These are phyloP conservation scores for Hordeum vulgare DNA, from an alignment of 176 grass and related monocot species.

Conservation along the genomic window DNA sequence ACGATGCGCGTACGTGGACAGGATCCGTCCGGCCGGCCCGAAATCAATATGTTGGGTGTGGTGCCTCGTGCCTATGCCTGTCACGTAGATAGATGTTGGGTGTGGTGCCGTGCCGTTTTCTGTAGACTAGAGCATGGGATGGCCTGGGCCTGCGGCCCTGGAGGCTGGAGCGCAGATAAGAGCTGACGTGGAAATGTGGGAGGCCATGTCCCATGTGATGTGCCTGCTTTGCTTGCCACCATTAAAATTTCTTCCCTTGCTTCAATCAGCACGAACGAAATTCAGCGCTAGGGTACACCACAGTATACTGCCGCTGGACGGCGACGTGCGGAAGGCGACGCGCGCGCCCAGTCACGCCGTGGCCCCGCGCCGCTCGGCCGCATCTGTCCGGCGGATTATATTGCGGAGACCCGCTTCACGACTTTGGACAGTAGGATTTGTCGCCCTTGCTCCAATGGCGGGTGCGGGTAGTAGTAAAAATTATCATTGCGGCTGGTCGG, in stretches of 20 bases:
- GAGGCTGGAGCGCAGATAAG: background rate
- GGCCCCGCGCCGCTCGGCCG: too few relatives aligned
- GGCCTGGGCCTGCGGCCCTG: background rate
- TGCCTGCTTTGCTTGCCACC: background rate
- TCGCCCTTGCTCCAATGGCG: background rate
- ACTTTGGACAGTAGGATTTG: background rate
- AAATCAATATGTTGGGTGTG: background rate
- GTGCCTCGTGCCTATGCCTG: background rate
- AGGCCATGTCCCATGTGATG: background rate
- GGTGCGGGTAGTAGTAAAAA: background rate
- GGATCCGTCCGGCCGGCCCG: too few relatives aligned
- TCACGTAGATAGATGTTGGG: background rate
- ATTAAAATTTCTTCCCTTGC: background rate
- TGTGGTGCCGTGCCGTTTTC: background rate
- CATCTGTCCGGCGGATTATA: too few relatives aligned
- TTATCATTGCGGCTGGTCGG: conserved; percentile 11
- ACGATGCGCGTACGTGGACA: background rate
- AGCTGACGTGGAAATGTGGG: background rate
- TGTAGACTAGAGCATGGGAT: background rate
- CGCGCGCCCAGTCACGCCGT: background rate
- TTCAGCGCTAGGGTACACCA: background rate
- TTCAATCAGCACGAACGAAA: background rate
- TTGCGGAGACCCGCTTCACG: background rate
- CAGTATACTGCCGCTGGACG: background rate
- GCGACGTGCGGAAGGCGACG: background rate